Conservation (phyloP, 257 asterid genomes). For the Phtheirospermum japonicum region DNA sequence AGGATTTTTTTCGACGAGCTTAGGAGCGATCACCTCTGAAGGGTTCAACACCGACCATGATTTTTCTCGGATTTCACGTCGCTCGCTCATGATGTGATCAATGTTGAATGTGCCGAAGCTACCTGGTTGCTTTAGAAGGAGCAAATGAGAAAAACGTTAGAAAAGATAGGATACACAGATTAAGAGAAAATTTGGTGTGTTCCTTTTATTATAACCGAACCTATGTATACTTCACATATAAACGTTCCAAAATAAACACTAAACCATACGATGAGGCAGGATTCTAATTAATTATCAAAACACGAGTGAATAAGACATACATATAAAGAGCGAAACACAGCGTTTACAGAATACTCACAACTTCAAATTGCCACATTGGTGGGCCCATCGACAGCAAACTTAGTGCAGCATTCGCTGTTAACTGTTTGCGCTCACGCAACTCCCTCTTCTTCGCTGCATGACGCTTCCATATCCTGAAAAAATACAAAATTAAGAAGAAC, state of each 20-base stretch:
- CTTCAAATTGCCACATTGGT: conserved; percentile 59
- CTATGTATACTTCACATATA: neutral
- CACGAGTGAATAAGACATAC: conserved; percentile 1
- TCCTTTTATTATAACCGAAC: conserved; percentile 4
- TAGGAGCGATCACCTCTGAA: conserved; percentile 65
- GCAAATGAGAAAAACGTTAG: conserved; percentile 11
- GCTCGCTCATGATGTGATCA: conserved; percentile 55
- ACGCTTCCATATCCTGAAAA: conserved; percentile 85
- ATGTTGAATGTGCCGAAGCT: conserved; percentile 46
- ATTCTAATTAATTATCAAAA: conserved; percentile 23
- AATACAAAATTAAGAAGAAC: conserved; percentile 25
- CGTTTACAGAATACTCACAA: conserved; percentile 44
- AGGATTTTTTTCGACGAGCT: conserved; percentile 55
- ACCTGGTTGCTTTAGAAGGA: conserved; percentile 48
- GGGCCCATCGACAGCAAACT: conserved; percentile 69
- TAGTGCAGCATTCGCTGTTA: conserved; percentile 73
- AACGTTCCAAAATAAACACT: neutral
- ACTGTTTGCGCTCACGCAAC: conserved; percentile 63
- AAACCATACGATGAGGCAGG: neutral
- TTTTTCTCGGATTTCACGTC: conserved; percentile 58
- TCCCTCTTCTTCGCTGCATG: conserved; percentile 60
- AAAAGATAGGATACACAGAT: conserved; percentile 18
- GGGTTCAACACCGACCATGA: conserved; percentile 77
- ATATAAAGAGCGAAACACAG: conserved; percentile 11
- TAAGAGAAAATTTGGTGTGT: conserved; percentile 1